A percentile compares a stretch with the other conserved stretches of the same genome.
Evolutionary conservation across 83 land plant species (phyloP).

Genomic region (Thuja plicata): DNA sequence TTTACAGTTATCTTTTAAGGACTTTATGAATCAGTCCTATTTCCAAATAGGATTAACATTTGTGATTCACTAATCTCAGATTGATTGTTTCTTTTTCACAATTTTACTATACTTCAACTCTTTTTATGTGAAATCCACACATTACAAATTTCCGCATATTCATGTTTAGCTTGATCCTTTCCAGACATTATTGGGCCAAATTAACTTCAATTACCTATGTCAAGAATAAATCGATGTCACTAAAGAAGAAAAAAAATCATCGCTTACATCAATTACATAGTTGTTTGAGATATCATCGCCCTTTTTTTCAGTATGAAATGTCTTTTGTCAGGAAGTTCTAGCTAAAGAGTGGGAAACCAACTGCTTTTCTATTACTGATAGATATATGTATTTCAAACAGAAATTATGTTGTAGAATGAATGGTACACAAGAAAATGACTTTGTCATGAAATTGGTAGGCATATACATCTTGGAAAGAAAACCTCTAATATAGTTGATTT

Average conservation of each 20-base stretch:
- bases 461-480: not conserved
- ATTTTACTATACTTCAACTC: slow-evolving; percentile 2
- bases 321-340: not conserved
- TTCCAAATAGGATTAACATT: too few species aligned
- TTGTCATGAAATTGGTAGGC: not conserved
- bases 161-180: not conserved
- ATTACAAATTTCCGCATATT: not conserved
- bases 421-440: too few species aligned
- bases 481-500: too few species aligned
- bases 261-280: not conserved
- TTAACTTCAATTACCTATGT: not conserved
- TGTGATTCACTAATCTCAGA: not conserved
- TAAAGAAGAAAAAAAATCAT: not conserved
- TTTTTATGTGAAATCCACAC: not conserved
- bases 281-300: not conserved
- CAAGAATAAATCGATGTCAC: not conserved
- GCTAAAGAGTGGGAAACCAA: not conserved
- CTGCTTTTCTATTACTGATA: not conserved
- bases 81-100: not conserved
- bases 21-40: not conserved
- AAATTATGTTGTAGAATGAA: not conserved
- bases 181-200: not conserved
- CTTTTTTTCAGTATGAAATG: not conserved
- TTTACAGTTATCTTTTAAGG: not conserved
- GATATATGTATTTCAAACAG: not conserved